phyloP scores from a whole-genome alignment of 495 filamentous ascomycete genomes.

The Tuber brumale region DNA sequence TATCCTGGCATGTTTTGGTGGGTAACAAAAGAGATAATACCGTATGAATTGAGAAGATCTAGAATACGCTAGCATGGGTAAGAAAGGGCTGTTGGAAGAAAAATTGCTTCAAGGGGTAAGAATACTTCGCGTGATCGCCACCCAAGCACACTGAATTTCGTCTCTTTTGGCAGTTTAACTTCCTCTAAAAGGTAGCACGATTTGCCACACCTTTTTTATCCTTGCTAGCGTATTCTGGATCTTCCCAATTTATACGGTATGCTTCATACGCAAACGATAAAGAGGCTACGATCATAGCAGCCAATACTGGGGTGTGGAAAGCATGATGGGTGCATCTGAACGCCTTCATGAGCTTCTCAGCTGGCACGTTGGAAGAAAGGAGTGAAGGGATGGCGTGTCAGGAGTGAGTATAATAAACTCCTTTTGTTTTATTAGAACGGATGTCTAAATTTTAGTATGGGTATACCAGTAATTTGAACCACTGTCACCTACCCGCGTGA shows the following conservation, averaged over 20 bases:
- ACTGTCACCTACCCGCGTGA: slow-evolving; percentile 25
- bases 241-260: no score
- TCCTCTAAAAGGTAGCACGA: no score
- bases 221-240: no score
- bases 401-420: slow-evolving; percentile 35
- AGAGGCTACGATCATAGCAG: slow-evolving; percentile 27
- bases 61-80: no score
- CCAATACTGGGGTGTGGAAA: slow-evolving; percentile 21
- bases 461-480: background rate
- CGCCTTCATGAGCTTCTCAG: slow-evolving; percentile 24
- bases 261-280: slow-evolving; percentile 35
- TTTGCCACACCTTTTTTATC: no score
- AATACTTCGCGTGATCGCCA: no score
- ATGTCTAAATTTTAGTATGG: background rate
- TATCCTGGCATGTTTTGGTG: slow-evolving; percentile 15
- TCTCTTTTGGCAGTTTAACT: no score
- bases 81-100: no score
- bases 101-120: no score
- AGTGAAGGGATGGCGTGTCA: slow-evolving; percentile 35
- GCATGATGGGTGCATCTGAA: slow-evolving; percentile 29
- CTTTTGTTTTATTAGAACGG: slow-evolving; percentile 13
- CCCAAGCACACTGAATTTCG: no score
- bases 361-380: slow-evolving; percentile 12
- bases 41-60: no score
- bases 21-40: slow-evolving; percentile 30